Base-by-base conservation (phyloP, 208 protist species). In the Acanthamoeba royreba region DNA sequence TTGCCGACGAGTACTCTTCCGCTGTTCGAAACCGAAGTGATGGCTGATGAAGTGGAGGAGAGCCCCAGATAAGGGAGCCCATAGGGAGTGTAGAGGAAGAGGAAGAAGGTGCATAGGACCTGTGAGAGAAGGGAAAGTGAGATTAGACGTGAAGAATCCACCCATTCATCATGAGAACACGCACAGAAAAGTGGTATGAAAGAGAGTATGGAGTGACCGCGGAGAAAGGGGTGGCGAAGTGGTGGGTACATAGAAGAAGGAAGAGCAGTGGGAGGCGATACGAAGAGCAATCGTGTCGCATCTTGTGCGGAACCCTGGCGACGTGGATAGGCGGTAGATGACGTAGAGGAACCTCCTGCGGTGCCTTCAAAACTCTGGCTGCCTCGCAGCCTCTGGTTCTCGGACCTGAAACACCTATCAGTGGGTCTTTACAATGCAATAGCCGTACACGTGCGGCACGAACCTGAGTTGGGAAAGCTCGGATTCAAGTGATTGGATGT, bases 191-290 rank as follows among this genome's bases (percentile, higher is more conserved):
- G 28, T 19, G 25, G 17, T 17, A 22, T 2, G 42, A n/a, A 53
- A 9, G 38, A 8, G n/a, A 31, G 25, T 38, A 35, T 13, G 74
- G 17, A 53, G 4, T 22, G 17, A 53, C 13, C 31, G 43, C 9
- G 40, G 42, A 46, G 43, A 52, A 25, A 47, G 43, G n/a, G 42
- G 4, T 13, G 28, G 43, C 1, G 40, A 46, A 81, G 69, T n/a
- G 74, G 25, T 19, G 17, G 38, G 74, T 85, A 85, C 74, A 85
- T 85, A 85, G 74, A 85, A 53, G 74, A 35, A 85, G 74, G 25
- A 28, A 85, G 53, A 53, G 38, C 74, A 19, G 74, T 85, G 74
- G 74, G 74, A 85, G 74, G 74, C 74, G 74, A 85, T 85, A 85
- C 74, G 74, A 85, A 85, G 74, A 85, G 74, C 74, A 85, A 25